Conservation (phyloP, 345 rosid genomes). For the Murraya koenigii region DNA sequence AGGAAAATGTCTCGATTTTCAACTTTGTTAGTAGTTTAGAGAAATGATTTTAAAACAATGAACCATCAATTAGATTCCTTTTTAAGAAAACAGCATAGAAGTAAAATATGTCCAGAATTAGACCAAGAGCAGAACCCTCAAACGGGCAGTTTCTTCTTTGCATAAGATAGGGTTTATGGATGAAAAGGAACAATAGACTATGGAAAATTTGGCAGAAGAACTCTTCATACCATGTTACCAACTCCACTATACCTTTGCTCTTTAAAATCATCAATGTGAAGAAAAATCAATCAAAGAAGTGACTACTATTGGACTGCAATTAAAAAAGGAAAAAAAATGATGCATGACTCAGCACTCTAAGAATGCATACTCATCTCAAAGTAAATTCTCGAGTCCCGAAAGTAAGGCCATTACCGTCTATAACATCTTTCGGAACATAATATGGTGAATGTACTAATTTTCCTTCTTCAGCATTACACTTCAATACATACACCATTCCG, state of each 20-base stretch:
- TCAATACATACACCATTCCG: slow-evolving; percentile 63
- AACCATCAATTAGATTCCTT: background rate
- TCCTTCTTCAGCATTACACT: slow-evolving; percentile 53
- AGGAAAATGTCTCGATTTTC: background rate
- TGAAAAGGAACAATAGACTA: background rate
- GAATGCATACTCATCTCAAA: background rate
- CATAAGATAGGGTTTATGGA: background rate
- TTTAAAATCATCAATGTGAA: background rate
- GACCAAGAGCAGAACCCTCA: background rate
- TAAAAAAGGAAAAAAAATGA: background rate
- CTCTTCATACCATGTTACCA: background rate
- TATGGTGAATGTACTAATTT: slow-evolving; percentile 58
- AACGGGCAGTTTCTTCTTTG: background rate
- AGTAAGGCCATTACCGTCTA: slow-evolving; percentile 52
- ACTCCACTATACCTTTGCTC: background rate
- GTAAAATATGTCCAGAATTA: background rate
- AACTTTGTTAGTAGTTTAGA: background rate
- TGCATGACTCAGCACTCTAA: background rate
- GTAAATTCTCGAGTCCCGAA: background rate
- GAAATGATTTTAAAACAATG: background rate
- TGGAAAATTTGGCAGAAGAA: background rate
- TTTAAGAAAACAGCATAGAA: background rate
- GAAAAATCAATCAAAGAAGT: background rate
- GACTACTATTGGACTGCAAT: background rate
- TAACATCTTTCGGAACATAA: slow-evolving; percentile 55